Evolutionary conservation across 2,329 filamentous ascomycete species (phyloP).

Genomic region (Botrytis porri): DNA sequence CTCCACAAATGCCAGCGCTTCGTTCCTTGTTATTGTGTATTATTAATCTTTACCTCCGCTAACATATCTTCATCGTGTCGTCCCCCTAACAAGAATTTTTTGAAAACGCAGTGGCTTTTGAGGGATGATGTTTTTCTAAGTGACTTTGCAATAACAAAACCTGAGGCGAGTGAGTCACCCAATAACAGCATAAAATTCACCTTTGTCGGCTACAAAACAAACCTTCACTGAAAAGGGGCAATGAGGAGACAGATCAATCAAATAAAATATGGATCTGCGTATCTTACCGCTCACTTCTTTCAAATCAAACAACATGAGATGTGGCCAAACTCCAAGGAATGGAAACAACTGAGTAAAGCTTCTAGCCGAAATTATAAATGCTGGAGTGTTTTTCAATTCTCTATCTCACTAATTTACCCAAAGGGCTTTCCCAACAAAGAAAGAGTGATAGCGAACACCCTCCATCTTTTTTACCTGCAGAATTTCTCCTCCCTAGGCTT

Average conservation of each 20-base stretch:
- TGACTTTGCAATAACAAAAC: neutral
- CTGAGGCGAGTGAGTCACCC: too few relatives aligned
- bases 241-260: neutral
- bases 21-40: neutral
- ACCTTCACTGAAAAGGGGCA: neutral
- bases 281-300: neutral
- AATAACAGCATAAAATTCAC: too few relatives aligned
- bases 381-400: neutral
- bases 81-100: neutral
- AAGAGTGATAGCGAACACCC: neutral
- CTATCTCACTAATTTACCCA: neutral
- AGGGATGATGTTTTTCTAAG: neutral
- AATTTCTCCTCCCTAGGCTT: neutral
- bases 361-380: neutral
- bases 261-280: neutral
- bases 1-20: neutral
- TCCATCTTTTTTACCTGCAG: neutral
- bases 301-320: neutral
- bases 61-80: neutral
- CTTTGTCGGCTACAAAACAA: neutral
- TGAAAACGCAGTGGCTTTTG: rapidly evolving
- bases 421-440: neutral
- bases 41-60: neutral
- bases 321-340: neutral
- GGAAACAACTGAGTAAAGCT: neutral